Evolutionary conservation across 2,329 filamentous ascomycete species (phyloP).

Genomic region (Mariannaea elegans): DNA sequence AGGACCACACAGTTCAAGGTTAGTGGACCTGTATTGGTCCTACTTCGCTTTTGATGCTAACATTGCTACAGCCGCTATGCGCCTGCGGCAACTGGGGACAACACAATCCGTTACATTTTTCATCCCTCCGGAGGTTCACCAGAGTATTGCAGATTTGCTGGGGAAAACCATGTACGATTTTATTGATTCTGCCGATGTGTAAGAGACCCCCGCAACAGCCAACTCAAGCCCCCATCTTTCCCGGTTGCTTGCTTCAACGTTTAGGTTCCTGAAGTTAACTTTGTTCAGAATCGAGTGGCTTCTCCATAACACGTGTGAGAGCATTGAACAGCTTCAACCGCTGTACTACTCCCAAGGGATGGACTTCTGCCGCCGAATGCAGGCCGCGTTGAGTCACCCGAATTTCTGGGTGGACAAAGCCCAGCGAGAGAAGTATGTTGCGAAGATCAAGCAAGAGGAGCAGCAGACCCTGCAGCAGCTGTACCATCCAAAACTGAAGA

Average conservation of each 20-base stretch:
- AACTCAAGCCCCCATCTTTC: too few species aligned
- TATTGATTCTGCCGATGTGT: slow-evolving; percentile 36
- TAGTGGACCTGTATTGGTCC: too few species aligned
- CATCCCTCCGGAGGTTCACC: slow-evolving; percentile 67
- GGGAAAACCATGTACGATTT: slow-evolving; percentile 32
- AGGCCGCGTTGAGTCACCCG: slow-evolving; percentile 56
- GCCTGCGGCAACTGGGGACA: slow-evolving; percentile 63
- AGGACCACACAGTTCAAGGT: slow-evolving; percentile 62
- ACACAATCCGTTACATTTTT: slow-evolving; percentile 65
- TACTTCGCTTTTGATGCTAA: slow-evolving; percentile 1
- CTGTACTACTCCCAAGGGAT: slow-evolving; percentile 67
- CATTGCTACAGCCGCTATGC: slow-evolving; percentile 63
- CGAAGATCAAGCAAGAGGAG: slow-evolving; percentile 56
- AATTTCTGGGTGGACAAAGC: slow-evolving; percentile 50
- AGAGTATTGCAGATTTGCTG: slow-evolving; percentile 63
- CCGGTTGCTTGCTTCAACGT: too few species aligned
- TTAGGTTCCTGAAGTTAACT: too few species aligned
- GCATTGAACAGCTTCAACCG: slow-evolving; percentile 65
- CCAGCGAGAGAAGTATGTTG: slow-evolving; percentile 48
- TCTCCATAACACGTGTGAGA: slow-evolving; percentile 61
- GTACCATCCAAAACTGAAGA: slow-evolving; percentile 54
- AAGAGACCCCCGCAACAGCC: too few species aligned
- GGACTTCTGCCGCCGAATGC: slow-evolving; percentile 65
- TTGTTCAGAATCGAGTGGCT: slow-evolving; percentile 24
- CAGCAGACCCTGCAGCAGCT: slow-evolving; percentile 65